A percentile compares a stretch with the other conserved stretches of the same genome.
Evolutionary conservation across 371 early-diverging fungal species (phyloP).

Genomic region (Mucor piriformis): DNA sequence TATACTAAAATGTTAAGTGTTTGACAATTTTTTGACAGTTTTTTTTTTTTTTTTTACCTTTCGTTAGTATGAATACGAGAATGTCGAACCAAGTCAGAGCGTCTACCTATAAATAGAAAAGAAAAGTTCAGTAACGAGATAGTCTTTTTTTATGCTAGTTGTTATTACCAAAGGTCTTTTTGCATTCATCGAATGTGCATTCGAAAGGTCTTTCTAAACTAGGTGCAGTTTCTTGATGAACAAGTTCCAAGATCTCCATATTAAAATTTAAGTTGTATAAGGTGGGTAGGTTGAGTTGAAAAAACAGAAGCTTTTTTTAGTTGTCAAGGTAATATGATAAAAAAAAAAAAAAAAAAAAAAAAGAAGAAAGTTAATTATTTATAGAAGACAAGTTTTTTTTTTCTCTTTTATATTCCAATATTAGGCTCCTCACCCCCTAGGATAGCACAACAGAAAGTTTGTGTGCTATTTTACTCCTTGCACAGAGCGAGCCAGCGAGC

Average conservation of each 20-base stretch:
- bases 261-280: background rate
- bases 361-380: constrained; percentile 7
- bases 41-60: constrained; percentile 21
- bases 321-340: background rate
- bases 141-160: background rate
- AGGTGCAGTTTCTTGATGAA: constrained; percentile 55
- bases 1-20: constrained; percentile 20
- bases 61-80: constrained; percentile 80
- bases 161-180: constrained; percentile 63
- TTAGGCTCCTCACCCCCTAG: background rate
- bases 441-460: constrained; percentile 8
- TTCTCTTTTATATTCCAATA: background rate
- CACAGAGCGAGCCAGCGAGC: too few relatives aligned
- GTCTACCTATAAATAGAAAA: constrained; percentile 31
- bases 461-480: constrained; percentile 8
- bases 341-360: background rate
- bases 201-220: constrained; percentile 55
- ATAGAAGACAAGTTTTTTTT: constrained; percentile 2
- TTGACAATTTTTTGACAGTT: background rate
- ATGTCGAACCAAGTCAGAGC: constrained; percentile 81
- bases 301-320: too few relatives aligned
- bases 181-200: constrained; percentile 66
- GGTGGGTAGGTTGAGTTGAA: too few relatives aligned
- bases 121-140: background rate
- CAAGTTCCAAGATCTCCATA: constrained; percentile 72